Evolutionary conservation across 192 early-diverging fungal genomes (phyloP).

Genomic region (Phycomyces blakesleeanus): DNA sequence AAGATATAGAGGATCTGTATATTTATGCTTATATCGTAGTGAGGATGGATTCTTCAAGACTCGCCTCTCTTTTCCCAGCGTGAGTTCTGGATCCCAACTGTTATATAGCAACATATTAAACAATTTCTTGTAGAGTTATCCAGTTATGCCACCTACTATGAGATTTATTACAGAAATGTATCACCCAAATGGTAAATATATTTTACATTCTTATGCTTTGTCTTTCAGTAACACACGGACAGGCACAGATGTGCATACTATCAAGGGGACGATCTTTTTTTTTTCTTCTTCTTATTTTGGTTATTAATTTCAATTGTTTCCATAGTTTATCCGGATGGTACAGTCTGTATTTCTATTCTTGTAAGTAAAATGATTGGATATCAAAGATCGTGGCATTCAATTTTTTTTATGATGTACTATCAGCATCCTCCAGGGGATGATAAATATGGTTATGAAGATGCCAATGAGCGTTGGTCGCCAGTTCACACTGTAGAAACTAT

Average conservation of each 20-base stretch:
- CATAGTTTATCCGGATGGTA: constrained; percentile 80
- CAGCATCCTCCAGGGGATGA: constrained; percentile 81
- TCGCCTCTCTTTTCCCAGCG: constrained; percentile 59
- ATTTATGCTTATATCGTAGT: constrained; percentile 36
- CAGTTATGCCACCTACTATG: constrained; percentile 86
- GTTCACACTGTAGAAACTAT: constrained; percentile 95
- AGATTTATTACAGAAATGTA: constrained; percentile 82
- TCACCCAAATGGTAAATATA: constrained; percentile 79
- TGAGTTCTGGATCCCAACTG: constrained; percentile 9
- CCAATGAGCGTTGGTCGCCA: constrained; percentile 92
- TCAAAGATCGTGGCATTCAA: background rate
- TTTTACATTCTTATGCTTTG: no score
- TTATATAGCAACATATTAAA: background rate
- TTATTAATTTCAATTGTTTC: background rate
- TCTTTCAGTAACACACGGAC: no score
- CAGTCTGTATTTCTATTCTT: constrained; percentile 96
- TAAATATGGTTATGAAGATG: constrained; percentile 85
- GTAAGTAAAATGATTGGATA: constrained; percentile 45
- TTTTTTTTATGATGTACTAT: background rate
- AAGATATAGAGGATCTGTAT: background rate
- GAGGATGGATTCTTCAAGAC: constrained; percentile 96
- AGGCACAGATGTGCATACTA: background rate
- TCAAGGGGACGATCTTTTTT: background rate
- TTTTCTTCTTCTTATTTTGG: background rate
- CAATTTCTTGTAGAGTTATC: constrained; percentile 61